Base-by-base conservation (phyloP, 2,329 filamentous ascomycete genomes). In the Clonostachys solani region DNA sequence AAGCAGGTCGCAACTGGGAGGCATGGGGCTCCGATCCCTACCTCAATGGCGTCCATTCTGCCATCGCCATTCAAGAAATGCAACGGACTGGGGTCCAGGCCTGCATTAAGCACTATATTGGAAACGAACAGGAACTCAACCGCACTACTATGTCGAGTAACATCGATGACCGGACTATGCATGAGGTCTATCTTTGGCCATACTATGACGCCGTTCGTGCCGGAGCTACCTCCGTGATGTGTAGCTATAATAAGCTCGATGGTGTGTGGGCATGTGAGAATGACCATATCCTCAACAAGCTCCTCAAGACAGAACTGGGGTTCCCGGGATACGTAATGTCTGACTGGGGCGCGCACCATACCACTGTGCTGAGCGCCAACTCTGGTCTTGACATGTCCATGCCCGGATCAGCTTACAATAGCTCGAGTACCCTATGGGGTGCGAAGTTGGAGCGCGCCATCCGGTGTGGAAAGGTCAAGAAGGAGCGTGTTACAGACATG, bases 1-100 rank as follows among this genome's bases (percentile, higher is more conserved):
- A 80, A 42, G 89, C 83, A 33, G 89, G 89, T 0, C 74, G 89
- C 37, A 91, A 89, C 60, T 95, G 89, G 89, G 89, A 94, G 62
- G 87, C 84, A 0, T 94, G 92, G 60, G 86, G 87, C 1, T 74
- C 84, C 2, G 89, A 94, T 59, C 88, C 89, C 0, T 89, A 92
- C 45, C 74, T 94, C 1, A 51, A 81, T 17, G 85, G 83, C 16
- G 71, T 85, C 52, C 80, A 77, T 10, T 81, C 83, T 60, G 72
- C 71, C 15, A 75, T 83, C 61, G 86, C 83, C 0, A 73, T 87
- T 46, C 68, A 76, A 52, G 85, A 72, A 1, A 73, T 81, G 61
- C 77, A 82, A 60, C 66, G 62, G 33, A 71, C 63, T 15, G 74
- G 74, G 17, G 66, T 79, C 42, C 69, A 73, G 56, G 73, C 76